phyloP scores from a whole-genome alignment of 2,329 filamentous ascomycete species.

The Fusarium beomiforme region DNA sequence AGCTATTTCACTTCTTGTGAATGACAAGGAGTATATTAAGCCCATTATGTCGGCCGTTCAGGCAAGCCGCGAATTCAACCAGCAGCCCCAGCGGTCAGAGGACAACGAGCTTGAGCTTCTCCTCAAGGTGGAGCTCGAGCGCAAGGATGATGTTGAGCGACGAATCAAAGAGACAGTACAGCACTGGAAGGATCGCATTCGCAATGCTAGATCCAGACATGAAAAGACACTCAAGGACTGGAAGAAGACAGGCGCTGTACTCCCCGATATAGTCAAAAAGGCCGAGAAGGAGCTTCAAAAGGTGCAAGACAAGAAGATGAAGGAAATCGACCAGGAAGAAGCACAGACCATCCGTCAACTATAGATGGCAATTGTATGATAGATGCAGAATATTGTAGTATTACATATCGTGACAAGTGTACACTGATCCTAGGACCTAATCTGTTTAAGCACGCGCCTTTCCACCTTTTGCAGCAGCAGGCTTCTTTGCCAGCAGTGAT shows the following conservation, averaged over 20 bases:
- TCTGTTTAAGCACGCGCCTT: slow-evolving; percentile 40
- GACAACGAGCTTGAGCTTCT: slow-evolving; percentile 69
- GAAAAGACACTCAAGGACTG: slow-evolving; percentile 62
- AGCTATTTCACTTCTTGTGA: slow-evolving; percentile 54
- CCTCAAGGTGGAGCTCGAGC: slow-evolving; percentile 63
- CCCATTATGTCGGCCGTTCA: slow-evolving; percentile 66
- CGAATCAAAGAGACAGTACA: slow-evolving; percentile 59
- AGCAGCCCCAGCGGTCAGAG: slow-evolving; percentile 66
- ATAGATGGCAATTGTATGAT: slow-evolving; percentile 20
- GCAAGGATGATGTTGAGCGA: slow-evolving; percentile 56
- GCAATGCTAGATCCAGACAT: slow-evolving; percentile 58
- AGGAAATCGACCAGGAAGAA: slow-evolving; percentile 60
- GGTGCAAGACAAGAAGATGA: slow-evolving; percentile 63
- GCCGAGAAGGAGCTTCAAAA: slow-evolving; percentile 60
- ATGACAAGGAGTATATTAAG: slow-evolving; percentile 59
- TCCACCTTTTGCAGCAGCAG: slow-evolving; percentile 30
- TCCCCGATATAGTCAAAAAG: slow-evolving; percentile 60
- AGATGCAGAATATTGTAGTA: slow-evolving; percentile 40
- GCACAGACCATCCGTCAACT: slow-evolving; percentile 58
- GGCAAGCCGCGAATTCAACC: slow-evolving; percentile 63
- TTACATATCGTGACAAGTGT: slow-evolving; percentile 44
- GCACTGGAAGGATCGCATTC: slow-evolving; percentile 61
- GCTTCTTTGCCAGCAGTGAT: slow-evolving; percentile 43
- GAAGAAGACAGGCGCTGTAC: slow-evolving; percentile 55
- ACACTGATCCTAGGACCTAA: slow-evolving; percentile 39